Percentiles rank a stretch among this genome's conserved stretches.
Evolutionary conservation across 352 stramenopile genomes (phyloP).

Genomic region (Globisporangium nodosum): DNA sequence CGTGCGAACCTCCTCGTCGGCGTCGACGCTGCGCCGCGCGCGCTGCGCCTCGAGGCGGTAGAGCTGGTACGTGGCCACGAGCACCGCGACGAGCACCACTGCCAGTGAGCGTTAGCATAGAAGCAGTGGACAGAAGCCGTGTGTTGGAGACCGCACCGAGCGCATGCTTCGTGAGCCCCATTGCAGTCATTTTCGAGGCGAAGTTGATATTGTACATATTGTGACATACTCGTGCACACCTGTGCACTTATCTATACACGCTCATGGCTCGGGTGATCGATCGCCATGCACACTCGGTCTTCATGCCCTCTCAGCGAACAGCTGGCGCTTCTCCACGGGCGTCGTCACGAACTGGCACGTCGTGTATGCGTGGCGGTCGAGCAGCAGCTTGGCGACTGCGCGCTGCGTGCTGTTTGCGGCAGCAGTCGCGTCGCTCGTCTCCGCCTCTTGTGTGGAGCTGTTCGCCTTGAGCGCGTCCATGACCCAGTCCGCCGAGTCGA

Average conservation of each 20-base stretch:
- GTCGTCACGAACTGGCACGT: constrained; percentile 39
- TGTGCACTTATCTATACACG: background rate
- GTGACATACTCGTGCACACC: too few relatives aligned
- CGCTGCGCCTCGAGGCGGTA: constrained; percentile 45
- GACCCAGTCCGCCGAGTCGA: constrained; percentile 72
- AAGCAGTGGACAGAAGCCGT: background rate
- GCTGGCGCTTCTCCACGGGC: constrained; percentile 17
- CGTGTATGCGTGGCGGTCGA: constrained; percentile 55
- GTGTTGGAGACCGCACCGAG: constrained; percentile 16
- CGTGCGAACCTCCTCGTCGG: constrained; percentile 35
- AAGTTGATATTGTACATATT: too few relatives aligned
- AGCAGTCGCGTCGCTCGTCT: constrained; percentile 2
- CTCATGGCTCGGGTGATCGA: too few relatives aligned
- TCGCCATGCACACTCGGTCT: too few relatives aligned
- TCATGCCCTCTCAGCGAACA: constrained; percentile 20
- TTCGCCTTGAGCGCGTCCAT: constrained; percentile 20
- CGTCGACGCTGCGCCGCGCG: constrained; percentile 13
- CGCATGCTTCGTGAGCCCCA: constrained; percentile 28
- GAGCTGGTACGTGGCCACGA: constrained; percentile 58
- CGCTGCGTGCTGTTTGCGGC: constrained; percentile 1
- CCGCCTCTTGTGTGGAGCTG: background rate
- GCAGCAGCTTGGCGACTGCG: constrained; percentile 40
- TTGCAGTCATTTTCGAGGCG: background rate
- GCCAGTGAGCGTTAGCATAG: background rate
- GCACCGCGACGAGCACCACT: constrained; percentile 58